Conservation (phyloP, 129 eudicot genomes). For the Chrysanthemum makinoi region DNA sequence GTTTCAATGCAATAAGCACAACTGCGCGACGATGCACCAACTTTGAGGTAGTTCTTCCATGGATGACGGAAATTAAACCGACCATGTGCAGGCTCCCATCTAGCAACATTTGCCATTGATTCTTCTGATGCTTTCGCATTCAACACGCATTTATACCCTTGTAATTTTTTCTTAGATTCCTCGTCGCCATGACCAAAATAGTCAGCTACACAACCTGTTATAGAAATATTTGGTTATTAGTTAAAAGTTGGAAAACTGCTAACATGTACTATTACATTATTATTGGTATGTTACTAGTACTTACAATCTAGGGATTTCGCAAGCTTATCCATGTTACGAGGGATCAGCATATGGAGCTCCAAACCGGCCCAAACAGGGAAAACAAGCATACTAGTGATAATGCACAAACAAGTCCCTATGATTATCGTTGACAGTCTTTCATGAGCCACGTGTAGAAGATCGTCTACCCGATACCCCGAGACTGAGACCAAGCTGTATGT, state of each 20-base stretch:
- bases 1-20: conserved; percentile 69
- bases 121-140: conserved; percentile 71
- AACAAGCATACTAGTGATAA: conserved; percentile 49
- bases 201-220: conserved; percentile 59
- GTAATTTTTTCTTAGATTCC: conserved; percentile 31
- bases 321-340: conserved; percentile 60
- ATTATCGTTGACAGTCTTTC: conserved; percentile 56
- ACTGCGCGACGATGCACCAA: conserved; percentile 51
- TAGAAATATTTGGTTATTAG: not conserved
- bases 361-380: conserved; percentile 81
- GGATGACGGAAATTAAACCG: conserved; percentile 61
- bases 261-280: not conserved
- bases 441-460: conserved; percentile 53
- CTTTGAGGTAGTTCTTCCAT: conserved; percentile 61
- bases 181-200: conserved; percentile 43
- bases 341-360: conserved; percentile 55
- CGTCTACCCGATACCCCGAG: conserved; percentile 72
- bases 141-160: conserved; percentile 65
- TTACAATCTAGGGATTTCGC: conserved; percentile 60
- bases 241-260: not conserved
- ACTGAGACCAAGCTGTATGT: conserved; percentile 75
- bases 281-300: conserved; percentile 10
- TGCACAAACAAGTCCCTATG: conserved; percentile 64
- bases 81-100: conserved; percentile 86
- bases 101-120: conserved; percentile 68